These are phyloP conservation scores for Coelastrella sp. DNA, from an alignment of 139 green algal genomes.

Conservation along the genomic window DNA sequence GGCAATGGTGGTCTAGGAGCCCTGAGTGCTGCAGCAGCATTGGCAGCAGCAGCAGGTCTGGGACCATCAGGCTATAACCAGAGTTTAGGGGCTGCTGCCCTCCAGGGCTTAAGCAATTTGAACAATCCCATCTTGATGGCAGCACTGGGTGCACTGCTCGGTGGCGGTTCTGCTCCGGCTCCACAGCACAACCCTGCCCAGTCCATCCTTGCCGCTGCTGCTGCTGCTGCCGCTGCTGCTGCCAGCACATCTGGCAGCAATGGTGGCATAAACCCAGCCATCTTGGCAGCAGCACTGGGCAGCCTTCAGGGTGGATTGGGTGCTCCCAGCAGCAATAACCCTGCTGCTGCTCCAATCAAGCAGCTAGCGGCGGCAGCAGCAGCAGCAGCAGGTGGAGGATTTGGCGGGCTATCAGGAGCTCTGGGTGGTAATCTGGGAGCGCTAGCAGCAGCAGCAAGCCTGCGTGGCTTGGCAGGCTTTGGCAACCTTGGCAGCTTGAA, in stretches of 20 bases:
- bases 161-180: neutral
- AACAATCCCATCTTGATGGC: constrained; percentile 21
- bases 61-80: neutral
- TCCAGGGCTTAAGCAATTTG: neutral
- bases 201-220: constrained; percentile 1
- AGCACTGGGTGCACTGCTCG: constrained; percentile 3
- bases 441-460: neutral
- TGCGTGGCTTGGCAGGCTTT: neutral
- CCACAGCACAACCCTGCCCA: constrained; percentile 7
- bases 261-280: constrained; percentile 1
- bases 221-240: constrained; percentile 8
- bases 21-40: constrained; percentile 12
- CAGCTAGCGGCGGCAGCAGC: neutral
- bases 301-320: neutral
- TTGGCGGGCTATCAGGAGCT: too few species aligned
- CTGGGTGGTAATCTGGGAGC: neutral
- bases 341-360: neutral
- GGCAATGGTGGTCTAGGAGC: neutral
- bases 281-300: neutral
- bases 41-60: constrained; percentile 33
- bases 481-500: neutral
- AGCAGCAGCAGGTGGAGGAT: neutral
- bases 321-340: neutral
- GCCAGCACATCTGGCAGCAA: neutral
- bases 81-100: neutral